Evolutionary conservation across 306 rosid genomes (phyloP).

Genomic region (Fragaria vesca): DNA sequence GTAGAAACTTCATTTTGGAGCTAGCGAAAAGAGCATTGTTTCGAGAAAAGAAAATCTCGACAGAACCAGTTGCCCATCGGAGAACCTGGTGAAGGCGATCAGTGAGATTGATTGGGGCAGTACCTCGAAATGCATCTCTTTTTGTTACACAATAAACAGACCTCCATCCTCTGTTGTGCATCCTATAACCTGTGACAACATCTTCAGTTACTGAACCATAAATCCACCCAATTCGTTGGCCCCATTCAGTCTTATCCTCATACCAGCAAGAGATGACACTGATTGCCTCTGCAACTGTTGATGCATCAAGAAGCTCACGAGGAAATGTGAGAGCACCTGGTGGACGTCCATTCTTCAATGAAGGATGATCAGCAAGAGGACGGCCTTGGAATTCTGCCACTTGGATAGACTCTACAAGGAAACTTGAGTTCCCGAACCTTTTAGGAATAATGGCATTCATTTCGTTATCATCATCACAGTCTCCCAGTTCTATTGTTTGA

Average conservation of each 20-base stretch:
- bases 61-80: slow-evolving; percentile 85
- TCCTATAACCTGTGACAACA: slow-evolving; percentile 76
- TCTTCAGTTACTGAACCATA: slow-evolving; percentile 84
- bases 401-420: slow-evolving; percentile 54
- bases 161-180: slow-evolving; percentile 81
- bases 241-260: slow-evolving; percentile 85
- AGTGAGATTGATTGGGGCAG: slow-evolving; percentile 77
- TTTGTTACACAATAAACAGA: slow-evolving; percentile 75
- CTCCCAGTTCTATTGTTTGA: slow-evolving; percentile 3
- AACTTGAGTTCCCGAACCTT: slow-evolving; percentile 69
- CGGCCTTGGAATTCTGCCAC: slow-evolving; percentile 78
- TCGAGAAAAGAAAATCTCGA: slow-evolving; percentile 77
- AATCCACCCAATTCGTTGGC: slow-evolving; percentile 68
- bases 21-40: slow-evolving; percentile 68
- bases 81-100: slow-evolving; percentile 80
- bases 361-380: slow-evolving; percentile 64
- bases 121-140: slow-evolving; percentile 76
- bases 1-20: slow-evolving; percentile 55
- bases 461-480: slow-evolving; percentile 41
- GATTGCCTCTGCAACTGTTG: slow-evolving; percentile 64
- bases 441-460: slow-evolving; percentile 59
- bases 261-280: slow-evolving; percentile 76
- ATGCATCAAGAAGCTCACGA: slow-evolving; percentile 57
- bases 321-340: slow-evolving; percentile 61
- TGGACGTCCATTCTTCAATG: slow-evolving; percentile 60